Base-by-base conservation (phyloP, 2,329 filamentous ascomycete genomes). In the Raffaelea ambrosiae region DNA sequence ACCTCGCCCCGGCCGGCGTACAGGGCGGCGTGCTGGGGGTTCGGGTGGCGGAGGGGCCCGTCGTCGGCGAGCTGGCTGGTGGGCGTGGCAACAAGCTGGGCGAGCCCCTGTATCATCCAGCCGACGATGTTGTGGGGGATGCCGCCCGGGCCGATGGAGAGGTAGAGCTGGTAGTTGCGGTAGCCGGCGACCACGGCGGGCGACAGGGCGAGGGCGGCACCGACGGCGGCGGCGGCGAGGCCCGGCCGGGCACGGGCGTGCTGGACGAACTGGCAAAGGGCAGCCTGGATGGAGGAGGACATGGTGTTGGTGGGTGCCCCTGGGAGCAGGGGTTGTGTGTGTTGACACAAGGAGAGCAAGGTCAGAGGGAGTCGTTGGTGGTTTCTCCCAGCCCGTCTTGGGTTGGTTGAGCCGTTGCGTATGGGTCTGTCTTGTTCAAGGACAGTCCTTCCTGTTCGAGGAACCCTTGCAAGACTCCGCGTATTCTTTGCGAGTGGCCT, bases 141-240 rank as follows among this genome's bases (percentile, higher is more conserved):
- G 16, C 70, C 70, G 48, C 71, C 69, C 3, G 61, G 63, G 14
- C 70, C 70, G 29, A 73, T 62, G 2, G 65, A 63, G 16, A 69
- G 61, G 56, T 59, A 73, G 43, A 58, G 61, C 4, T 53, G 58
- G 58, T 73, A 73, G 56, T 59, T 61, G 35, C 53, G 47, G 40
- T 55, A 43, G 19, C 58, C 54, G 46, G 61, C 58, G 5, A 57
- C 51, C 39, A 60, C 19, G 13, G 40, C 7, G 4, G 44, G 44
- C 16, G 36, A 26, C 41, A 44, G 4, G 47, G 50, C 35, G 52
- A 4, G 20, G 47, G 52, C 26, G 4, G 48, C 52, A 9, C 33
- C 47, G 9, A 49, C 46, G 26, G 49, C 18, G 40, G 47, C 36
- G 23, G 50, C 44, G 9, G 40, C 47, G 23, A 48, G 26, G 14